These are phyloP conservation scores for Vanderwaltozyma yarrowii DNA, from an alignment of 805 yeast species.

Conservation along the genomic window DNA sequence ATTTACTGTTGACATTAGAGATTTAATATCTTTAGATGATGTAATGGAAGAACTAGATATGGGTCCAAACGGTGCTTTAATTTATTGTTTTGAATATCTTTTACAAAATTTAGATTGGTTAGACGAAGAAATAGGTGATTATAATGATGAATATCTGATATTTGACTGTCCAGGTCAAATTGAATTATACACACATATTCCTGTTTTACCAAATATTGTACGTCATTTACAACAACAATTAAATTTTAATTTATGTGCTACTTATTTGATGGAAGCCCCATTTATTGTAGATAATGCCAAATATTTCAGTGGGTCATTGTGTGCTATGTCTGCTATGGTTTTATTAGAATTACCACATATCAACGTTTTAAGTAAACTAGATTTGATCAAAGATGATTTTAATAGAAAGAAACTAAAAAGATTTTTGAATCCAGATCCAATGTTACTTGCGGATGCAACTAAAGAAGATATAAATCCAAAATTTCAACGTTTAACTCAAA, in stretches of 20 bases:
- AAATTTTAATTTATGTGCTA: constrained; percentile 84
- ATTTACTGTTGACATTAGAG: constrained; percentile 86
- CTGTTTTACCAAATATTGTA: constrained; percentile 82
- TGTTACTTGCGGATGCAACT: constrained; percentile 47
- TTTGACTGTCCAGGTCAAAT: constrained; percentile 98
- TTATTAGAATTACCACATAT: constrained; percentile 90
- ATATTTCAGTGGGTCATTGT: constrained; percentile 88
- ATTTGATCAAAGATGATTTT: constrained; percentile 70
- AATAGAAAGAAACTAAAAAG: constrained; percentile 69
- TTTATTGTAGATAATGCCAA: constrained; percentile 85
- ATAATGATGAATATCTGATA: constrained; percentile 83
- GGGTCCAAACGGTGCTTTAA: constrained; percentile 92
- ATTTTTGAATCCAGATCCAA: constrained; percentile 86
- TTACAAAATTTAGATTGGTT: constrained; percentile 91
- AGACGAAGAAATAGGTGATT: constrained; percentile 95
- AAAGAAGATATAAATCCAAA: constrained; percentile 38
- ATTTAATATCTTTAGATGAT: constrained; percentile 80
- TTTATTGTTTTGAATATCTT: constrained; percentile 89
- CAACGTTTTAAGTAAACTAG: constrained; percentile 79
- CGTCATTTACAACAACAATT: constrained; percentile 71
- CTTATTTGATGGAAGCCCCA: constrained; percentile 88
- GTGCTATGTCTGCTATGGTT: constrained; percentile 99
- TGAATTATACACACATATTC: constrained; percentile 88
- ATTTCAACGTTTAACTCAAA: constrained; percentile 60
- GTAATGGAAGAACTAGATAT: constrained; percentile 89